Conservation (phyloP, 2,329 filamentous ascomycete species). For the Ascochyta viciae-villosae region DNA sequence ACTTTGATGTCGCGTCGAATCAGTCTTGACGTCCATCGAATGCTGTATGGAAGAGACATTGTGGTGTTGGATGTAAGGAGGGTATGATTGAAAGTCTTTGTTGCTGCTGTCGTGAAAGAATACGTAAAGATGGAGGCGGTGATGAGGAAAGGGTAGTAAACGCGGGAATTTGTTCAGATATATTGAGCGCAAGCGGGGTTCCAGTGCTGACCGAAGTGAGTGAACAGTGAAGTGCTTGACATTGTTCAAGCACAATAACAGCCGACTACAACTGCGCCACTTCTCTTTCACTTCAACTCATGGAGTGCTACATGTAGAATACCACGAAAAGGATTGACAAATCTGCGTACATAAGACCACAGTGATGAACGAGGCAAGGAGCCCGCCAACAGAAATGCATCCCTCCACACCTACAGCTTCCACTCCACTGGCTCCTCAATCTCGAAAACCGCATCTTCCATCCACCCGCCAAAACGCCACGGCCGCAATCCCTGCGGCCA, state of each 20-base stretch:
- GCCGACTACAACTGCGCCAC: no score
- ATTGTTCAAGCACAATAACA: not conserved
- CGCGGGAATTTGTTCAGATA: not conserved
- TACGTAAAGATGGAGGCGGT: not conserved
- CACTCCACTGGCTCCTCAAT: conserved; percentile 35
- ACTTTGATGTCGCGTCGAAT: conserved; percentile 29
- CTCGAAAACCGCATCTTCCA: conserved; percentile 36
- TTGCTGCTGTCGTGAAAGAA: not conserved
- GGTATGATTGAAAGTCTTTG: not conserved
- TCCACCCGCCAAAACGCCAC: conserved; percentile 39
- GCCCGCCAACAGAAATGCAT: no score
- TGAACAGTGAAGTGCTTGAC: not conserved
- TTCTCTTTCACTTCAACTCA: not conserved
- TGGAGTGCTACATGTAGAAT: not conserved
- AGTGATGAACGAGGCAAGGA: not conserved
- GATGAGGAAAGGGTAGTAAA: not conserved
- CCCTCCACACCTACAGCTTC: conserved; percentile 20
- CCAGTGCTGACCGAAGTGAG: not conserved
- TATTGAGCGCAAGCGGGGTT: not conserved
- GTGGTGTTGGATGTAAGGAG: not conserved
- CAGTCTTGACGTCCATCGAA: conserved; percentile 22
- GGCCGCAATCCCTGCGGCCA: conserved; percentile 30
- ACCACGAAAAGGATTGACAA: not conserved
- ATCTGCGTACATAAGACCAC: not conserved
- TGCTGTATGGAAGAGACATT: conserved; percentile 8